Evolutionary conservation across 1,284 basidiomycete species (phyloP).

Genomic region (Sporisorium sorghi): DNA sequence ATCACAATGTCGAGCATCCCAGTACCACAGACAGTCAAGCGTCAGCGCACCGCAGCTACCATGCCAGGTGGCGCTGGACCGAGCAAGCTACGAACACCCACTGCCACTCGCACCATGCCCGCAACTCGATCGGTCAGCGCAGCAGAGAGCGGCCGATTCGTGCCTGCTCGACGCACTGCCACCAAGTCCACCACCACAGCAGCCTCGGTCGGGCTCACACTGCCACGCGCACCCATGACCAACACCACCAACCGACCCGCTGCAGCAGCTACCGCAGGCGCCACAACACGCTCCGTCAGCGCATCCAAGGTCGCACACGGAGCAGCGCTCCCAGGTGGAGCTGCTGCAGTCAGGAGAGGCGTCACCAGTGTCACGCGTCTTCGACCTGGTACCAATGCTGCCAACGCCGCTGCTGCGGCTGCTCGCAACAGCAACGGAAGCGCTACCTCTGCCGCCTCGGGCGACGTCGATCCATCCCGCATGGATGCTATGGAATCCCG

Average conservation of each 20-base stretch:
- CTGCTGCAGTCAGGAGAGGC: conserved; percentile 27
- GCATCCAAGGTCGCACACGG: conserved; percentile 22
- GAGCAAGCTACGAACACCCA: conserved; percentile 38
- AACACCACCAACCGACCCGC: conserved; percentile 49
- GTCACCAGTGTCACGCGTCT: conserved; percentile 47
- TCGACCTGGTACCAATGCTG: conserved; percentile 38
- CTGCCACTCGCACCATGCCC: conserved; percentile 21
- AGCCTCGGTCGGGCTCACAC: conserved; percentile 29
- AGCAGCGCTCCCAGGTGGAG: conserved; percentile 16
- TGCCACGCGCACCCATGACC: conserved; percentile 51
- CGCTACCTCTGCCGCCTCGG: conserved; percentile 21
- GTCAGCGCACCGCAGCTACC: conserved; percentile 35
- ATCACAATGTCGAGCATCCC: conserved; percentile 48
- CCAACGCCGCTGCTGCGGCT: conserved; percentile 25
- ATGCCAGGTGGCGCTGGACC: conserved; percentile 39
- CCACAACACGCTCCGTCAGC: conserved; percentile 33
- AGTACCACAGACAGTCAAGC: conserved; percentile 50
- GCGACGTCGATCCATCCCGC: conserved; percentile 45
- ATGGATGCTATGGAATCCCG: conserved; percentile 58
- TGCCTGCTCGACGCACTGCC: conserved; percentile 37
- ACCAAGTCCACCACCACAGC: conserved; percentile 24
- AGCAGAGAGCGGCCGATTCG: conserved; percentile 33
- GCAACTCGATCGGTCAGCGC: conserved; percentile 29
- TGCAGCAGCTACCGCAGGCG: conserved; percentile 8
- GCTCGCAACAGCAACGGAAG: conserved; percentile 31